Conservation (phyloP, 179 eudicot species). For the Corrigiola litoralis region DNA sequence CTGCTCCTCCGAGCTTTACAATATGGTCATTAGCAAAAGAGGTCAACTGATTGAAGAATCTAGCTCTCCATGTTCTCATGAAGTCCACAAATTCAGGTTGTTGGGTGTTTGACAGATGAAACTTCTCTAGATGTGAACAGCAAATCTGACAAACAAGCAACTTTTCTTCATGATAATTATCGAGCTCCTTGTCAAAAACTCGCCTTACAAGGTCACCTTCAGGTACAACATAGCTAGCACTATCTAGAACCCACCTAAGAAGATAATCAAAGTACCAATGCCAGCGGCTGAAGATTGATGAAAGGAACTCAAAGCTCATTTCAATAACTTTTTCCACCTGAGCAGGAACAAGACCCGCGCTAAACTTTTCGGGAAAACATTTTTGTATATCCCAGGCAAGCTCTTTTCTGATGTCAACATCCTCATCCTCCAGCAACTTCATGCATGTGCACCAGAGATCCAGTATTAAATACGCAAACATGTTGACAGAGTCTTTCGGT, state of each 20-base stretch:
- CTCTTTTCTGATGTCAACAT: conserved; percentile 53
- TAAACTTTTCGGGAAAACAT: conserved; percentile 37
- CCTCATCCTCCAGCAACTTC: conserved; percentile 91
- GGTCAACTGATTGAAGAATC: conserved; percentile 49
- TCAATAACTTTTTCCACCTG: conserved; percentile 93
- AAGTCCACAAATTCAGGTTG: conserved; percentile 20
- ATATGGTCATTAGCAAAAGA: conserved; percentile 42
- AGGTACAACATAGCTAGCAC: conserved; percentile 47
- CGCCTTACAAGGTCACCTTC: conserved; percentile 73
- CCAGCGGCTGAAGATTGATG: conserved; percentile 75
- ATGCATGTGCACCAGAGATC: conserved; percentile 78
- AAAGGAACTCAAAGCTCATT: conserved; percentile 65
- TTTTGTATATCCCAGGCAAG: conserved; percentile 70
- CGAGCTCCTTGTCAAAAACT: conserved; percentile 95
- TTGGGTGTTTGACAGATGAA: conserved; percentile 32
- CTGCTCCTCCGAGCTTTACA: conserved; percentile 34
- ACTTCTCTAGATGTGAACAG: conserved; percentile 65
- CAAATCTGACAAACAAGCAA: conserved; percentile 78
- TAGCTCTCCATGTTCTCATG: conserved; percentile 54
- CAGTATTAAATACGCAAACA: conserved; percentile 47
- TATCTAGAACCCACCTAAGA: conserved; percentile 45
- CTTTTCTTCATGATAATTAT: conserved; percentile 94
- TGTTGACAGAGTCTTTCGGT: conserved; percentile 28
- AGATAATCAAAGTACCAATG: conserved; percentile 60
- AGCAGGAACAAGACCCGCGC: conserved; percentile 50